Conservation (phyloP, 352 stramenopile species). For the Globisporangium acanthophoron region DNA sequence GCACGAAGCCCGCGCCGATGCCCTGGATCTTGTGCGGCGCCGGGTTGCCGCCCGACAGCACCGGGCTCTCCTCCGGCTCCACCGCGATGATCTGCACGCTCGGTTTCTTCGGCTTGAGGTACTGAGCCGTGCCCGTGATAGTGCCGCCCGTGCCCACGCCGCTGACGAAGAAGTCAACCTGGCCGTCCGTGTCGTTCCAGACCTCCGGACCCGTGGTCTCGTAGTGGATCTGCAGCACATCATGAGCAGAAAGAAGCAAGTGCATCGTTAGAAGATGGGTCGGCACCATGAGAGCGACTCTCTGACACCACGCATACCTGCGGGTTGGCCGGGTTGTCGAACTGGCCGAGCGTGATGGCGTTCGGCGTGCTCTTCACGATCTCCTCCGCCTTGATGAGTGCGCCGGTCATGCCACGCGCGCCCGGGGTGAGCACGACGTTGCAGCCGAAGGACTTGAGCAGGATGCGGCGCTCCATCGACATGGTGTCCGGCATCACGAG, state of each 20-base stretch:
- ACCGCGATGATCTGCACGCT: conserved; percentile 79
- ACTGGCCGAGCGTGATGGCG: conserved; percentile 89
- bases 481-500: conserved; percentile 96
- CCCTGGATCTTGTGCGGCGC: conserved; percentile 85
- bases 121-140: conserved; percentile 77
- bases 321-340: conserved; percentile 96
- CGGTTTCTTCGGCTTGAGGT: conserved; percentile 86
- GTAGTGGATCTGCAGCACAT: conserved; percentile 60
- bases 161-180: conserved; percentile 86
- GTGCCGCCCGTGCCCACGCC: conserved; percentile 86
- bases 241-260: neutral
- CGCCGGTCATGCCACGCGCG: conserved; percentile 73
- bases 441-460: conserved; percentile 92
- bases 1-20: conserved; percentile 80
- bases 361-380: conserved; percentile 74
- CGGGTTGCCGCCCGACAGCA: conserved; percentile 77
- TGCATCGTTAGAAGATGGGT: neutral
- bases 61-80: conserved; percentile 77
- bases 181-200: conserved; percentile 84
- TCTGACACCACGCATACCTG: conserved; percentile 26
- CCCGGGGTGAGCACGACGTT: conserved; percentile 92
- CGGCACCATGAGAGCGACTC: no score
- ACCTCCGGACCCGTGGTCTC: conserved; percentile 87
- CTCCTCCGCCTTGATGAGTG: conserved; percentile 71
- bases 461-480: conserved; percentile 94